phyloP scores from a whole-genome alignment of 345 rosid genomes.

The Cochlearia excelsa region DNA sequence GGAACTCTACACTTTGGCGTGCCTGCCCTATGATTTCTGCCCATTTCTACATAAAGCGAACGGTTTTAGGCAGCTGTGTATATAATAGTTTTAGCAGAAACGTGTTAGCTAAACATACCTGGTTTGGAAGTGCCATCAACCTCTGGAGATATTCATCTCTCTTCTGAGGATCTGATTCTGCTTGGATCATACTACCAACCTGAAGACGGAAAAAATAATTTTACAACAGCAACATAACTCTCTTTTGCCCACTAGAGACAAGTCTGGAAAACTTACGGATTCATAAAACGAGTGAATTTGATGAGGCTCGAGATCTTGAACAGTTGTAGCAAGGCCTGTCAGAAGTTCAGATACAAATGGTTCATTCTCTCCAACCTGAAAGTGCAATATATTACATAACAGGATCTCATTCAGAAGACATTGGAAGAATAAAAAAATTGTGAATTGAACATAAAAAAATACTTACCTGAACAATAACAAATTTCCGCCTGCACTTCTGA shows the following conservation, averaged over 20 bases:
- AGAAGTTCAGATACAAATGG: constrained; percentile 99
- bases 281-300: constrained; percentile 98
- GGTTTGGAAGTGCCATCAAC: constrained; percentile 92
- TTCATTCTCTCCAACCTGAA: constrained; percentile 94
- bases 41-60: constrained; percentile 72
- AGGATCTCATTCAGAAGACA: constrained; percentile 14
- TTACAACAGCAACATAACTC: constrained; percentile 10
- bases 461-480: constrained; percentile 87
- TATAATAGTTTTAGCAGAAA: constrained; percentile 14
- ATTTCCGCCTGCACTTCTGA: constrained; percentile 97
- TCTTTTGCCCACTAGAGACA: constrained; percentile 4
- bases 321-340: constrained; percentile 86
- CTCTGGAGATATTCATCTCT: constrained; percentile 95
- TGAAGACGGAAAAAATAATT: constrained; percentile 31
- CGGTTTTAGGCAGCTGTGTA: constrained; percentile 17
- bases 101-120: constrained; percentile 43
- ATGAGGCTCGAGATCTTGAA: constrained; percentile 96
- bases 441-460: not conserved
- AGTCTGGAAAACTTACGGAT: constrained; percentile 55
- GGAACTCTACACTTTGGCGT: constrained; percentile 85
- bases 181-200: constrained; percentile 99
- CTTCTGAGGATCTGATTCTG: constrained; percentile 92
- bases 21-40: constrained; percentile 91
- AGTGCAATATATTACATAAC: constrained; percentile 13
- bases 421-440: not conserved